Evolutionary conservation across 163 green algal species (phyloP), one percentile per base, ranked within the genome.

Genomic region (Chloromonas sp.): DNA sequence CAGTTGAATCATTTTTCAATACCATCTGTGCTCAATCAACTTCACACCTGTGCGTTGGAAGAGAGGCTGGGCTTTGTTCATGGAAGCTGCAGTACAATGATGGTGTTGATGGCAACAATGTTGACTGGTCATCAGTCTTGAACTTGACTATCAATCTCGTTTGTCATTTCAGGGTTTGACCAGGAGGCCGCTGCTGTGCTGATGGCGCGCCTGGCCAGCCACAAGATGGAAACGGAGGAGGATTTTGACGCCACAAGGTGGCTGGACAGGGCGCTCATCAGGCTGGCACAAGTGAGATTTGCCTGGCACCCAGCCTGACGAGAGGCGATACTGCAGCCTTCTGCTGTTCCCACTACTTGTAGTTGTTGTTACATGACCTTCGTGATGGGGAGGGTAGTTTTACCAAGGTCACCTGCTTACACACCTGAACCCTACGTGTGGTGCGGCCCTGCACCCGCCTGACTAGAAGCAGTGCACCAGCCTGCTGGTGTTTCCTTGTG

Each of bases 161-260:
- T 36, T 36, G 36, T 36, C 36, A 36, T 60, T 71, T 36, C 82
- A 89, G 96, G 96, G 36, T 99, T 99, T 87, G 96, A 99, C 89
- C 97, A 99, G 92, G 97, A 99, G 92, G 95, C 95, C 0, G 96
- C 95, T 58, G 96, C 96, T 2, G 97, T 96, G 82, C 83, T 98
- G 14, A 92, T 98, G 86, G 96, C 94, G 5, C 91, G 96, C 0
- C 90, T 98, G 78, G 90, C 93, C 3, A 93, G 90, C 0, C 92
- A 92, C 88, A 99, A 99, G 93, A 98, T 99, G 94, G 94, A 98
- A 87, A 90, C 82, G 2, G 88, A 94, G 89, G 95, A 99, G 58
- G 97, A 99, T 84, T 99, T 98, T 91, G 96, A 99, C 82, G 93
- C 96, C 58, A 99, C 96, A 0, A 91, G 97, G 58, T 99, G 96